Percentiles rank a stretch among this genome's conserved stretches.
Conservation (phyloP, 2,329 filamentous ascomycete species). For the Diatrype stigma region DNA sequence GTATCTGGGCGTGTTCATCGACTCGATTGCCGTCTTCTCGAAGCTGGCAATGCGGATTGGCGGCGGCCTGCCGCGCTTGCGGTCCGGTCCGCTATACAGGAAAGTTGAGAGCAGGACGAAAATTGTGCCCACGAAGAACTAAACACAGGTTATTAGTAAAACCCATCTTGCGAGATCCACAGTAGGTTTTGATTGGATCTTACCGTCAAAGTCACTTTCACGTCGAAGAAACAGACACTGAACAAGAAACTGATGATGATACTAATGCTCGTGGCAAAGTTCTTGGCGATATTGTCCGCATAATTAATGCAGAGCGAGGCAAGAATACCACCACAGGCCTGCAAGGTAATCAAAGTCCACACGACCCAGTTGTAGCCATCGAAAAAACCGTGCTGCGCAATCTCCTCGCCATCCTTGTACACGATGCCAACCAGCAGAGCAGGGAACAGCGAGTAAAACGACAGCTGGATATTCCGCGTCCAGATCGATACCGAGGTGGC, state of each 20-base stretch:
- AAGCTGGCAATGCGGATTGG: conserved; percentile 68
- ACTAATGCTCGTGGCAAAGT: conserved; percentile 88
- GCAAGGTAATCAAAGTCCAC: conserved; percentile 78
- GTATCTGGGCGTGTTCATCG: conserved; percentile 25
- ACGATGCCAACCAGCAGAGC: conserved; percentile 82
- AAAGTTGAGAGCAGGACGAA: conserved; percentile 81
- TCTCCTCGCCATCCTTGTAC: conserved; percentile 80
- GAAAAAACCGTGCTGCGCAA: conserved; percentile 84
- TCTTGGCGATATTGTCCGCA: conserved; percentile 87
- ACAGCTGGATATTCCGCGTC: conserved; percentile 92
- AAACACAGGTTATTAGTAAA: conserved; percentile 11
- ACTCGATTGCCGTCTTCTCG: conserved; percentile 67
- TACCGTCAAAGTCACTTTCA: conserved; percentile 68
- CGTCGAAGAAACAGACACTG: conserved; percentile 81
- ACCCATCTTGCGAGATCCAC: too few relatives aligned
- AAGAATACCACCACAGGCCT: conserved; percentile 81
- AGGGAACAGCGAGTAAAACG: conserved; percentile 89
- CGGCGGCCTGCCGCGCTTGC: conserved; percentile 55
- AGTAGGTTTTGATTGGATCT: conserved; percentile 29
- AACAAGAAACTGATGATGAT: conserved; percentile 83
- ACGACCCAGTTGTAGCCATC: conserved; percentile 91
- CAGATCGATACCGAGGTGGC: conserved; percentile 73
- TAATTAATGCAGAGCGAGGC: conserved; percentile 78
- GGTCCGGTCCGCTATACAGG: conserved; percentile 70
- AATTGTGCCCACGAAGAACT: conserved; percentile 80